A percentile compares a stretch with the other conserved stretches of the same genome.
These are phyloP conservation scores for Xylaria sp. DNA, from an alignment of 2,329 filamentous ascomycete genomes.

Conservation along the genomic window DNA sequence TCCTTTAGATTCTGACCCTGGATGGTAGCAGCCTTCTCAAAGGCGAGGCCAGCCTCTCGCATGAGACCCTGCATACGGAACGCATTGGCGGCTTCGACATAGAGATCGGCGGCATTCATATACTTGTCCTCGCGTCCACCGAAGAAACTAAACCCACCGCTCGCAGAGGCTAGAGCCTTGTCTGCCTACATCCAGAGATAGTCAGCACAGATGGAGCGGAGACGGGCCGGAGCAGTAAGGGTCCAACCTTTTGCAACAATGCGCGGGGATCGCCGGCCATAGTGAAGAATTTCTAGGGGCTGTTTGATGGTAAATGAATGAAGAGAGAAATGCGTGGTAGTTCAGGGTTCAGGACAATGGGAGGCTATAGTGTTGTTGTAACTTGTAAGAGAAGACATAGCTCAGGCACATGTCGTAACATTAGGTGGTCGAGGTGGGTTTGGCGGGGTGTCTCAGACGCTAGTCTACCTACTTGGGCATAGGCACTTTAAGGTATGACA, in stretches of 20 bases:
- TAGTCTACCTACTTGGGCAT: conserved; percentile 7
- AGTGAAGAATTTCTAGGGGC: conserved; percentile 39
- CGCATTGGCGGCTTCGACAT: conserved; percentile 87
- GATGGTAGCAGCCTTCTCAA: conserved; percentile 85
- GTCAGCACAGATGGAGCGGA: conserved; percentile 38
- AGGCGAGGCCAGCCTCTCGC: conserved; percentile 85
- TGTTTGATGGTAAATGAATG: conserved; percentile 8
- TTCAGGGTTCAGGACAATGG: conserved; percentile 16
- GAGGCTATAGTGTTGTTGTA: conserved; percentile 21
- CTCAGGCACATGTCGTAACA: conserved; percentile 21
- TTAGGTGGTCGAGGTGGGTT: conserved; percentile 21
- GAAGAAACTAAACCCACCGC: conserved; percentile 88
- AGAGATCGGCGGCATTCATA: conserved; percentile 87
- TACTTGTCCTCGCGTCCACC: conserved; percentile 88
- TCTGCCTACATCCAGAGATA: conserved; percentile 72
- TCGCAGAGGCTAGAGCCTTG: conserved; percentile 78
- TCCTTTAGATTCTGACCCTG: conserved; percentile 86
- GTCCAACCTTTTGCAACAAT: conserved; percentile 77
- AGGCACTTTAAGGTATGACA: neutral
- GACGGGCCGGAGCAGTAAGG: conserved; percentile 44
- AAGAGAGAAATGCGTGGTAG: conserved; percentile 17
- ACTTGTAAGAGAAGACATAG: conserved; percentile 24
- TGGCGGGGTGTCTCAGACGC: conserved; percentile 31
- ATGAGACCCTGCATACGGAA: conserved; percentile 78
- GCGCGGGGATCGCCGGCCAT: conserved; percentile 84